Evolutionary conservation across 192 early-diverging fungal species (phyloP).

Genomic region (Pecoramyces ruminantium): DNA sequence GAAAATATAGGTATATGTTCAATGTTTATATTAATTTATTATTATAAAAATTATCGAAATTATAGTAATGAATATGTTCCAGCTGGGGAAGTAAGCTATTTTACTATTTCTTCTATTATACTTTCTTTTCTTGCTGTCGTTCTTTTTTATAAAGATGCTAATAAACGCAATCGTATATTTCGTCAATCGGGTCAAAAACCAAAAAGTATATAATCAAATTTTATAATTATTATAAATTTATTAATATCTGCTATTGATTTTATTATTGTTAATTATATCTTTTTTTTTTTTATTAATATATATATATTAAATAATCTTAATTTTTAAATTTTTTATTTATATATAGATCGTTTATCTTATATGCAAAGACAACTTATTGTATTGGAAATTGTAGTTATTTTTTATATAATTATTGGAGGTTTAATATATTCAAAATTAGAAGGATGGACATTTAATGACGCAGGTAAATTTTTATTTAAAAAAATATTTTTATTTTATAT

Average conservation of each 20-base stretch:
- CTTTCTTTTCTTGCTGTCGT: background rate
- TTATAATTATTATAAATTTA: no score
- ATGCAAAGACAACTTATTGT: background rate
- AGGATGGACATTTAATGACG: background rate
- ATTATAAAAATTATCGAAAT: background rate
- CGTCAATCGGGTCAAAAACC: background rate
- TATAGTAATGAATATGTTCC: background rate
- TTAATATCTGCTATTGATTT: no score
- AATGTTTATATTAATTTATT: background rate
- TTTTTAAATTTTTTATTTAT: no score
- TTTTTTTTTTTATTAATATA: no score
- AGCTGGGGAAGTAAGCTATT: background rate
- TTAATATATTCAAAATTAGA: background rate
- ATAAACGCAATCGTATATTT: background rate
- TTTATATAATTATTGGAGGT: background rate
- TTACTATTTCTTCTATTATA: background rate
- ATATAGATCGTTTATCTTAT: background rate
- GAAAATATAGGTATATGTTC: background rate
- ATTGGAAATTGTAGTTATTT: background rate
- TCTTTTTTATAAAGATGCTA: background rate
- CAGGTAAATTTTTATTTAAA: no score
- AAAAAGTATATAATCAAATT: no score
- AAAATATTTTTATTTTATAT: no score
- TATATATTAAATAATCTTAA: no score
- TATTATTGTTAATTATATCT: no score